Evolutionary conservation across 1,284 basidiomycete genomes (phyloP), one percentile per base, ranked within the genome.

Genomic region (Malassezia sympodialis): DNA sequence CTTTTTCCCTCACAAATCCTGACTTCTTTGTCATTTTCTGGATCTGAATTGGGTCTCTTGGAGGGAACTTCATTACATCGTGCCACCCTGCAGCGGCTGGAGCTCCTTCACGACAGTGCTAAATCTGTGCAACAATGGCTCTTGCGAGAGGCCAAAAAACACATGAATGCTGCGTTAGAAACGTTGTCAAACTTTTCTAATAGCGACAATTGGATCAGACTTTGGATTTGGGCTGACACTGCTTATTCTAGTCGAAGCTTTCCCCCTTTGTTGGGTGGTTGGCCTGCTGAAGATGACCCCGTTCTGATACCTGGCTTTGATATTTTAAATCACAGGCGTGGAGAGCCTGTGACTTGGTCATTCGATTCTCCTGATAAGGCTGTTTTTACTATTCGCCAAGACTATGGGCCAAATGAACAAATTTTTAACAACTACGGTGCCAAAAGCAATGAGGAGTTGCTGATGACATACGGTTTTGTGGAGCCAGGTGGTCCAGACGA

Each of bases 351-450:
- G 6, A 70, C 68, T 1, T 72, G 69, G 69, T 42, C 56, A 2
- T 51, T 31, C 23, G 27, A 53, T 15, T 28, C 27, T 4, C 14
- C 41, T 17, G 17, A 39, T n/a, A 14, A 12, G 8, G 30, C 44
- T 1, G 43, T 48, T 5, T 46, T 56, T 17, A 28, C 39, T 2
- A 15, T 17, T 4, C 31, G 48, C 17, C 26, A 40, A 54, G 32
- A 30, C 8, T 4, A 14, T 26, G 2, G 4, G 0, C 12, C 37
- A 12, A 8, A 40, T 10, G 2, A 27, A 4, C 69, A 73, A 47
- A 64, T 71, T 12, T 69, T 60, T 35, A 73, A 73, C 53, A 72
- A 69, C 26, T 73, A 73, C 48, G 71, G 71, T 2, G 66, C 68
- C 10, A 73, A 73, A 45, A 63, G 60, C 30, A 72, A 70, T 52